Base-by-base conservation (phyloP, 495 filamentous ascomycete species). In the Hyaloscypha finlandica region DNA sequence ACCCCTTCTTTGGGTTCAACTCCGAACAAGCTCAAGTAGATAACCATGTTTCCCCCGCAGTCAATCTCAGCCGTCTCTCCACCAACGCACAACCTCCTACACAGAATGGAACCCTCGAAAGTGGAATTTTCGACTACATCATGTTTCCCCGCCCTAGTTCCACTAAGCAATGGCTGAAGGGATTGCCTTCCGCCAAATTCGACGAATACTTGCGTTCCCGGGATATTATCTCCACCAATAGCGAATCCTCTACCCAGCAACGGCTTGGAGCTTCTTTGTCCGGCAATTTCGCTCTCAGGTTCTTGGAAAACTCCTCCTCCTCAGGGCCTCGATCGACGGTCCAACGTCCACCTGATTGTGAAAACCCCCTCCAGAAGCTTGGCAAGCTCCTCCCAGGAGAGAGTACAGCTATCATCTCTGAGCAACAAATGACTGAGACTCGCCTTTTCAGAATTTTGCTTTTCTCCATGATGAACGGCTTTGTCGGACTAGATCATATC, bases 121-220 rank as follows among this genome's bases (percentile, higher is more conserved):
- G 25, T 56, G 20, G 22, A n/a, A 56, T 56, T 56, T 56, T 29
- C 53, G 20, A 56, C 20, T n/a, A 56, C 22, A 4, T 56, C 53
- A 22, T 0, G 53, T 30, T 56, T 3, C 53, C 53, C 25, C 19
- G 3, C 25, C 1, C 30, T 56, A 11, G 53, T 56, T 56, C 8
- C 53, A 56, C 53, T 56, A 56, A 56, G 53, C 53, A 56, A 56
- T 56, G 53, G 53, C 53, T 56, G 53, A 30, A 56, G 53, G 22
- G 19, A 6, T 4, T 56, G 53, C 53, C 53, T 11, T 56, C 4
- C 53, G 3, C 53, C n/a, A 56, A 22, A 5, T 56, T 56, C 53
- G 53, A 56, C 1, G 22, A 56, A 16, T 56, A 56, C 53, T 56
- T 56, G 53, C 53, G 53, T n/a, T 56, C 53, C 22, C 53, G 22